Conservation (phyloP, 768 basidiomycete genomes). For the Crassisporium funariophilum region DNA sequence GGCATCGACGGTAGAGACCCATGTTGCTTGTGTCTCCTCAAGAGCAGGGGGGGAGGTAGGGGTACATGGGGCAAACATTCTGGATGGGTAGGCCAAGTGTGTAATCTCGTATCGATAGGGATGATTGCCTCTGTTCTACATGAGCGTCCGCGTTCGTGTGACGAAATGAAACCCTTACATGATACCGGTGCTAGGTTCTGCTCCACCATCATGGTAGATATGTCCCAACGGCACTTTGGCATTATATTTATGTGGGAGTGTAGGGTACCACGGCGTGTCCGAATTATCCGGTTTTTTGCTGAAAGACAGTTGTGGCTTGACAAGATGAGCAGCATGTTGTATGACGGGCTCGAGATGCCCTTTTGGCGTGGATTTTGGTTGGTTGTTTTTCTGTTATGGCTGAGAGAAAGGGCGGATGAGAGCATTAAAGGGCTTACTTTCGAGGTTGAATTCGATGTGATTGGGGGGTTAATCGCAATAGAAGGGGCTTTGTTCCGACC, state of each 20-base stretch:
- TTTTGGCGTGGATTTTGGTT: slow-evolving; percentile 21
- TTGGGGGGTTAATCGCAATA: slow-evolving; percentile 55
- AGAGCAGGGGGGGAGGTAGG: slow-evolving; percentile 62
- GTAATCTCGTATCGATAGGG: slow-evolving; percentile 88
- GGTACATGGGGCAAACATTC: slow-evolving; percentile 52
- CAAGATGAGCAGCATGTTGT: slow-evolving; percentile 72
- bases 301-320: slow-evolving; percentile 85
- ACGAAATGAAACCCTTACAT: slow-evolving; percentile 9
- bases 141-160: not conserved
- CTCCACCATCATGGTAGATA: slow-evolving; percentile 24
- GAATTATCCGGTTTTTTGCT: slow-evolving; percentile 58
- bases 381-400: slow-evolving; percentile 10
- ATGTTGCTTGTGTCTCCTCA: slow-evolving; percentile 67
- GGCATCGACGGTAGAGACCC: slow-evolving; percentile 59
- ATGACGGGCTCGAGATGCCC: slow-evolving; percentile 61
- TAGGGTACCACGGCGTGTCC: slow-evolving; percentile 67
- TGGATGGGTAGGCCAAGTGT: slow-evolving; percentile 68
- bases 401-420: not conserved
- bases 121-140: slow-evolving; percentile 45
- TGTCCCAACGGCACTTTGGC: slow-evolving; percentile 83
- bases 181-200: slow-evolving; percentile 9
- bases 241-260: slow-evolving; percentile 76
- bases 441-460: slow-evolving; percentile 25
- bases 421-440: slow-evolving; percentile 29
- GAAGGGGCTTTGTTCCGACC: slow-evolving; percentile 71